Conservation (phyloP, 140 eudicot species). For the Flaveria floridana region DNA sequence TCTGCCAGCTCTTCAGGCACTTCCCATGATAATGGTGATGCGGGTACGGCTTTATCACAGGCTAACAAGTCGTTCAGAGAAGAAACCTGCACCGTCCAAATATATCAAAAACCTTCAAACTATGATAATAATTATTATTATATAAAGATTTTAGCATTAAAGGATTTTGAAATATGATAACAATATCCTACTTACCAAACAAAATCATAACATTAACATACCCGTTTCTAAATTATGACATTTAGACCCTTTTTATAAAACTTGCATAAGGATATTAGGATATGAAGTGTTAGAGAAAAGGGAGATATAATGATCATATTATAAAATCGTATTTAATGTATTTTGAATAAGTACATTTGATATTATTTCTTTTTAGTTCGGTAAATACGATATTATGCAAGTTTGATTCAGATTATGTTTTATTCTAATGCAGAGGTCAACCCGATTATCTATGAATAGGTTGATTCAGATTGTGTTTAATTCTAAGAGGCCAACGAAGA, state of each 20-base stretch:
- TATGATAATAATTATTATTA: not conserved
- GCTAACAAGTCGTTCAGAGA: slow-evolving; percentile 85
- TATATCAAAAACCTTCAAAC: not conserved
- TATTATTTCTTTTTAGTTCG: not conserved
- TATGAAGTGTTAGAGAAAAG: not conserved
- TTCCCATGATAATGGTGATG: slow-evolving; percentile 89
- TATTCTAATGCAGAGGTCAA: not conserved
- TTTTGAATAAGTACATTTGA: not conserved
- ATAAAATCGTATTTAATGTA: not conserved
- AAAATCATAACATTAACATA: not conserved
- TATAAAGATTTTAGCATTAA: not conserved
- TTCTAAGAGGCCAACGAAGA: not conserved
- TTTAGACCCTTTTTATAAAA: not conserved
- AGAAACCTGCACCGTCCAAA: slow-evolving; percentile 53
- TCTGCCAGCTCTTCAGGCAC: slow-evolving; percentile 70
- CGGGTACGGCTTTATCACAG: slow-evolving; percentile 90
- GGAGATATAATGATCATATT: not conserved
- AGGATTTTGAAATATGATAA: not conserved
- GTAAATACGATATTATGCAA: not conserved
- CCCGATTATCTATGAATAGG: not conserved
- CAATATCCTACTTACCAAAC: not conserved
- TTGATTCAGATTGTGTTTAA: not conserved
- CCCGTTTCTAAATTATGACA: not conserved
- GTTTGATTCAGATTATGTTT: not conserved
- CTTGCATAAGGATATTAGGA: not conserved